phyloP scores from a whole-genome alignment of 192 early-diverging fungal species.

The Lobulomyces angularis region DNA sequence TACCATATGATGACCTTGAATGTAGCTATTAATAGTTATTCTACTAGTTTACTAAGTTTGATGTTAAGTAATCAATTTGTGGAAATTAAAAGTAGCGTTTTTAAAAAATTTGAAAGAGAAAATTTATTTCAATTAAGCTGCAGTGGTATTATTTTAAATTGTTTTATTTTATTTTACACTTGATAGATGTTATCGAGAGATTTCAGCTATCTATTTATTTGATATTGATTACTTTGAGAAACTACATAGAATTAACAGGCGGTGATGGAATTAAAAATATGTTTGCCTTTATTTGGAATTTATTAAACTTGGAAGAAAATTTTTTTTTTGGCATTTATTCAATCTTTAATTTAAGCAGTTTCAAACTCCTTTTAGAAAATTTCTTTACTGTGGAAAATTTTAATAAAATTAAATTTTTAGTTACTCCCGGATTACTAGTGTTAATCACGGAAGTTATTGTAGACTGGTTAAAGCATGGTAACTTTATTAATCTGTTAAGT shows the following conservation, averaged over 20 bases:
- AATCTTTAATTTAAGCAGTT: too few species aligned
- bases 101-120: constrained; percentile 92
- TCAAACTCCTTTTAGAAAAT: too few species aligned
- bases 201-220: constrained; percentile 85
- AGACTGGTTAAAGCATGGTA: constrained; percentile 97
- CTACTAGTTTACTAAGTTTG: constrained; percentile 83
- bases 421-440: constrained; percentile 73
- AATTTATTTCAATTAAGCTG: constrained; percentile 93
- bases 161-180: background rate
- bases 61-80: constrained; percentile 96
- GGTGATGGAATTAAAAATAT: too few species aligned
- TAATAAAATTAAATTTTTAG: too few species aligned
- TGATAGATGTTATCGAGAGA: constrained; percentile 83
- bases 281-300: too few species aligned
- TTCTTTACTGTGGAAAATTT: too few species aligned
- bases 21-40: constrained; percentile 91
- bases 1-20: constrained; percentile 94
- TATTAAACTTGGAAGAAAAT: too few species aligned
- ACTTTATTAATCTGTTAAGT: too few species aligned
- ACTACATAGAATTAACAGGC: constrained; percentile 70
- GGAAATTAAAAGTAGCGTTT: constrained; percentile 94
- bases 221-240: constrained; percentile 78
- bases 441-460: constrained; percentile 80
- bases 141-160: constrained; percentile 43
- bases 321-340: too few species aligned